Conservation (phyloP, 371 early-diverging fungal genomes). For the Phascolomyces articulosus region DNA sequence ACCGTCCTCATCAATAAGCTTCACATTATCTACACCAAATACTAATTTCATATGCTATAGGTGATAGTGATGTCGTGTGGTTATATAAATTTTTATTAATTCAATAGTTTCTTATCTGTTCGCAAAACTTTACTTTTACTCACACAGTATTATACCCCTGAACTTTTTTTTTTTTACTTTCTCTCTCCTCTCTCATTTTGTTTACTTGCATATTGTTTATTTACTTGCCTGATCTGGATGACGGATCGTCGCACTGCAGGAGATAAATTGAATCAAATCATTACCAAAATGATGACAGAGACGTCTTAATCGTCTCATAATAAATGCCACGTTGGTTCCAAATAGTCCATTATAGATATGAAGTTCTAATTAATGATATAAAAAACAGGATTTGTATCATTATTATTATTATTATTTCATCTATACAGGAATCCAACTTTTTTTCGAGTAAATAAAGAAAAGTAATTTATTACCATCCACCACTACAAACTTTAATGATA, state of each 20-base stretch:
- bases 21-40: slow-evolving; percentile 38
- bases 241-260: slow-evolving; percentile 61
- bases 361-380: slow-evolving; percentile 48
- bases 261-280: slow-evolving; percentile 54
- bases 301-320: slow-evolving; percentile 69
- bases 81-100: too few species aligned
- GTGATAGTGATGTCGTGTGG: neutral
- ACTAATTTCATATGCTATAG: slow-evolving; percentile 52
- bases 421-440: too few species aligned
- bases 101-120: too few species aligned
- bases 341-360: slow-evolving; percentile 73
- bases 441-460: neutral
- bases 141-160: too few species aligned
- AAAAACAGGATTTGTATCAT: too few species aligned
- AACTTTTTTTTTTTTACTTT: neutral
- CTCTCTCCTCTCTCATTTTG: neutral
- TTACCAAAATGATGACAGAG: slow-evolving; percentile 57
- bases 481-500: slow-evolving; percentile 60
- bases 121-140: too few species aligned
- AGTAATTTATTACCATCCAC: slow-evolving; percentile 63
- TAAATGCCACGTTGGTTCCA: slow-evolving; percentile 69
- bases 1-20: slow-evolving; percentile 38
- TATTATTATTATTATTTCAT: too few species aligned
- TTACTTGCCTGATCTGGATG: slow-evolving; percentile 52
- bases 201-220: neutral